phyloP scores from a whole-genome alignment of 345 rosid genomes.

The Combretum micranthum region DNA sequence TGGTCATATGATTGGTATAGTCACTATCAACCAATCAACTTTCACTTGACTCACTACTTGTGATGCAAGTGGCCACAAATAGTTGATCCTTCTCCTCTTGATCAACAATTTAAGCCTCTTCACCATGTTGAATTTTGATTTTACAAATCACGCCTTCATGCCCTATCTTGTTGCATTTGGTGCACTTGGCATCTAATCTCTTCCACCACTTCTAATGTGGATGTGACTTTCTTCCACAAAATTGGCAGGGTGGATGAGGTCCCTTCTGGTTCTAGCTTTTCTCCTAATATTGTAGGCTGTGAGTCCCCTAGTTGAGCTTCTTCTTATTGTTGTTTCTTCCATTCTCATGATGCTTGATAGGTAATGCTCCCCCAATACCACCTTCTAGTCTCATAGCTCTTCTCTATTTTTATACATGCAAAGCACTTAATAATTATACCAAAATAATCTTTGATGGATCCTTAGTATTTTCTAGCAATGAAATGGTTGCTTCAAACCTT shows the following conservation, averaged over 20 bases:
- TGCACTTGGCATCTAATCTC: background rate
- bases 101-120: too few relatives aligned
- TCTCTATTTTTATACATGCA: background rate
- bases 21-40: constrained; percentile 6
- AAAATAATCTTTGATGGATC: too few relatives aligned
- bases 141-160: background rate
- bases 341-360: too few relatives aligned
- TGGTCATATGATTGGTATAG: constrained; percentile 3
- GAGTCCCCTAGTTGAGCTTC: too few relatives aligned
- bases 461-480: background rate
- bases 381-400: background rate
- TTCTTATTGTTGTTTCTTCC: too few relatives aligned
- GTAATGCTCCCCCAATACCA: background rate
- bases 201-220: background rate
- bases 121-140: background rate
- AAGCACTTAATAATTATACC: background rate
- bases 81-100: background rate
- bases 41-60: too few relatives aligned
- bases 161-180: background rate
- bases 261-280: background rate
- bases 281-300: too few relatives aligned
- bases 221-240: background rate
- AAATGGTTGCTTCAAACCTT: background rate
- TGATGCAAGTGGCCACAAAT: background rate
- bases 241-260: background rate